Conservation (phyloP, 1,284 basidiomycete species). For the Naganishia sp. region DNA sequence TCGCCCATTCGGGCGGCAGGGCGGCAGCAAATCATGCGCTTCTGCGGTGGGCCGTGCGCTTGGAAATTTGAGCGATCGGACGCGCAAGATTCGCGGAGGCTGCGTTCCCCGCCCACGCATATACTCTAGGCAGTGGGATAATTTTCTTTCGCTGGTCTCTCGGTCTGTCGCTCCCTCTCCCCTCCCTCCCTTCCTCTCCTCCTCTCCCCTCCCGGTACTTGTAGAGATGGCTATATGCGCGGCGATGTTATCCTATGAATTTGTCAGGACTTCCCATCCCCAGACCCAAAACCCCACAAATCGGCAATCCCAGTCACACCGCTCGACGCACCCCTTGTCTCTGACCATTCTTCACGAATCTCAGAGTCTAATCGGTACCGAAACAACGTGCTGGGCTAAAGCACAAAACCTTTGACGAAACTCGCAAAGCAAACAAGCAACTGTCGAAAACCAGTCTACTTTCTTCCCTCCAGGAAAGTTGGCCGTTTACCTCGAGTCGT, state of each 20-base stretch:
- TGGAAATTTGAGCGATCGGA: too few species aligned
- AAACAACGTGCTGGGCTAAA: constrained; percentile 23
- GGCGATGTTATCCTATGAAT: constrained; percentile 7
- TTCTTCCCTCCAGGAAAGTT: constrained; percentile 29
- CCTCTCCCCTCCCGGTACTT: neutral
- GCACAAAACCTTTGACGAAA: constrained; percentile 14
- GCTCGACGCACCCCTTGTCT: constrained; percentile 19
- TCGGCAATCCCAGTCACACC: constrained; percentile 33
- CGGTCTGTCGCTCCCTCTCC: constrained; percentile 8
- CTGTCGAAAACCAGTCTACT: constrained; percentile 9
- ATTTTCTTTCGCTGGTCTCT: constrained; percentile 3
- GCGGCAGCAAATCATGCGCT: too few species aligned
- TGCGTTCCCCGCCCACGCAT: neutral
- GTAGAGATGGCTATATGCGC: constrained; percentile 10
- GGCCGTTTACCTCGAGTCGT: constrained; percentile 7
- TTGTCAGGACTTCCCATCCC: neutral
- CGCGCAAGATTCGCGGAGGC: neutral
- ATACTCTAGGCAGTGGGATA: neutral
- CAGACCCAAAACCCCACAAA: constrained; percentile 10
- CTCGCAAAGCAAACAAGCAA: neutral
- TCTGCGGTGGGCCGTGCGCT: too few species aligned
- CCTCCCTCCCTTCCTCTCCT: constrained; percentile 8
- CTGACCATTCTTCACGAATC: constrained; percentile 19
- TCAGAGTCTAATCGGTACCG: constrained; percentile 18
- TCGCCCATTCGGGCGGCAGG: too few species aligned